Base-by-base conservation (phyloP, 768 basidiomycete genomes). In the Calocera cornea region DNA sequence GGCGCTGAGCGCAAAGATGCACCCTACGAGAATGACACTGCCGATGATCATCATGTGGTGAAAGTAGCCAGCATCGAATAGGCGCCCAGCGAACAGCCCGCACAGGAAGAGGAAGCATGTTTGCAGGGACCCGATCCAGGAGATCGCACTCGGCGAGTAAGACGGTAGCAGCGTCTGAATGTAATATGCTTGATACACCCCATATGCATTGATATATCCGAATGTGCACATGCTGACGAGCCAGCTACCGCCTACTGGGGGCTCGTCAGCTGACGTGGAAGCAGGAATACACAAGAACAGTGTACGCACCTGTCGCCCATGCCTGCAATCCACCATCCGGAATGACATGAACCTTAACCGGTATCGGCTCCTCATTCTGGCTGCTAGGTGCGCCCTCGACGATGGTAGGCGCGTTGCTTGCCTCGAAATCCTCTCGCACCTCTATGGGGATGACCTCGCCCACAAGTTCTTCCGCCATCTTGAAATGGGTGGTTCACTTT, bases 261-360 rank as follows among this genome's bases (percentile, higher is more conserved):
- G 10, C 40, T 19, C 10, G 19, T 41, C 19, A 41, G 10, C 40
- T 10, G 40, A 10, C 19, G 11, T 19, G 19, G 19, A 19, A 41
- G 19, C 40, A 19, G 19, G 40, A 41, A 41, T 19, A 41, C 40
- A 72, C 70, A 29, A 70, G 66, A 0, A 70, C 68, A 31, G 72
- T 65, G 1, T 66, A 72, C 11, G 70, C 70, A 17, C 74, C 74
- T 12, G 69, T 72, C 8, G 65, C 44, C 74, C 74, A 75, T 2
- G 73, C 74, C n/a, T 70, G 67, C 31, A 67, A 40, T n/a, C 74
- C 74, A 14, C 74, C 74, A 66, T 75, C 74, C 33, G 74, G 74
- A 0, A 50, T 68, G 64, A 67, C 70, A 47, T 68, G 69, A 10
- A 41, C 40, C 10, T 41, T 10, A 10, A 19, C 11, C 40, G 10